These are phyloP conservation scores for Euphorbia lathyris DNA, from an alignment of 345 rosid genomes.

Conservation along the genomic window DNA sequence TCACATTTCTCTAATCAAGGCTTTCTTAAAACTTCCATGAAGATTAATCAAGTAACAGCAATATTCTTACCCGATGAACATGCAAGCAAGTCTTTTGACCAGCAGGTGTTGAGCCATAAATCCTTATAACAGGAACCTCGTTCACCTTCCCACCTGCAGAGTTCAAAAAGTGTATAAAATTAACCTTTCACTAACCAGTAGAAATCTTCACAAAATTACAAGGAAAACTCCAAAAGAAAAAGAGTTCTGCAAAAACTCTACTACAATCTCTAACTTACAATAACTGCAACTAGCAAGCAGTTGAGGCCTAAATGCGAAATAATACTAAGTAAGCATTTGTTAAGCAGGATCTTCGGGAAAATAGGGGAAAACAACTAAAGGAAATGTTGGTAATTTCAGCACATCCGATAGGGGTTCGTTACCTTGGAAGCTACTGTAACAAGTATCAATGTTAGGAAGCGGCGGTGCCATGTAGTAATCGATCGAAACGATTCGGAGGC, in stretches of 20 bases:
- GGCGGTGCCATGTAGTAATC: slow-evolving; percentile 88
- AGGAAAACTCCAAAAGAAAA: neutral
- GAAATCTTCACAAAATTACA: neutral
- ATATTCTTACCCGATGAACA: slow-evolving; percentile 59
- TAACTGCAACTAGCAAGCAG: neutral
- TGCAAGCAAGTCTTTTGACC: slow-evolving; percentile 97
- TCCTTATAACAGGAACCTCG: slow-evolving; percentile 80
- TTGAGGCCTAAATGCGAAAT: neutral
- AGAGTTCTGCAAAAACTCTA: no score
- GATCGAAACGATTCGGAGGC: slow-evolving; percentile 74
- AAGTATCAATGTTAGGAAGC: slow-evolving; percentile 58
- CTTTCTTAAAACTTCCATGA: neutral
- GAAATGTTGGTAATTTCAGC: no score
- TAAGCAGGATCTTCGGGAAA: no score
- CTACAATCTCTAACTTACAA: no score
- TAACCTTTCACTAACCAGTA: neutral
- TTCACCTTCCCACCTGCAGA: slow-evolving; percentile 71
- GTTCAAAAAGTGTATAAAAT: neutral
- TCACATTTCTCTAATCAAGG: no score
- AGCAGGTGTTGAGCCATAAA: slow-evolving; percentile 87
- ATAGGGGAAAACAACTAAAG: no score
- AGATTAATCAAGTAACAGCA: neutral
- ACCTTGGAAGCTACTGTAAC: slow-evolving; percentile 91
- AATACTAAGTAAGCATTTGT: no score
- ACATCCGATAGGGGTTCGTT: no score